Percentiles rank a stretch among this genome's conserved stretches.
Evolutionary conservation across 352 stramenopile genomes (phyloP).

Genomic region (Thalassiosira sp.): DNA sequence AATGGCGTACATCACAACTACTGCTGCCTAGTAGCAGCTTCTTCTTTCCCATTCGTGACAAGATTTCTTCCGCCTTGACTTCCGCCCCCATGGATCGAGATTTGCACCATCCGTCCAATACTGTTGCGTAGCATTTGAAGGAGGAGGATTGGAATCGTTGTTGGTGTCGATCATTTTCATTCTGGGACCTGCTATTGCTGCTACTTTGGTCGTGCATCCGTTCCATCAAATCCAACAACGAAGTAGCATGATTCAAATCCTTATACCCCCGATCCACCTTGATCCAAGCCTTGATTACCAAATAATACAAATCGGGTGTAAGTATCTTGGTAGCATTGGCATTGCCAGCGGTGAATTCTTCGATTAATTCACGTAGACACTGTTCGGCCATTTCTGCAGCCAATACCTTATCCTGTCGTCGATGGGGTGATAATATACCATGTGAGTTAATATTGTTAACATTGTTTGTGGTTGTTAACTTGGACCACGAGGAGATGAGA

Average conservation of each 20-base stretch:
- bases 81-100: constrained; percentile 20
- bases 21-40: not conserved
- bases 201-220: constrained; percentile 2
- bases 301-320: constrained; percentile 36
- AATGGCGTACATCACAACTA: constrained; percentile 22
- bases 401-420: constrained; percentile 9
- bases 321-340: not conserved
- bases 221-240: constrained; percentile 43
- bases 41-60: constrained; percentile 24
- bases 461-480: constrained; percentile 7
- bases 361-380: constrained; percentile 33
- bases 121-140: constrained; percentile 27
- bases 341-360: constrained; percentile 22
- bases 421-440: too few relatives aligned
- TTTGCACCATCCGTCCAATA: constrained; percentile 41
- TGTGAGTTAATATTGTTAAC: too few relatives aligned
- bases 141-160: constrained; percentile 1
- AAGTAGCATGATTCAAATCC: constrained; percentile 28
- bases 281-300: constrained; percentile 35
- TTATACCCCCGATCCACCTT: constrained; percentile 10
- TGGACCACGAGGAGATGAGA: constrained; percentile 37
- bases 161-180: constrained; percentile 4
- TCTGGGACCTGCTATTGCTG: too few relatives aligned
- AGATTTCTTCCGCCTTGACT: constrained; percentile 29
- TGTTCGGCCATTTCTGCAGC: constrained; percentile 44